A percentile compares a stretch with the other conserved stretches of the same genome.
Conservation (phyloP, 2,329 filamentous ascomycete species). For the Fusarium torreyae region DNA sequence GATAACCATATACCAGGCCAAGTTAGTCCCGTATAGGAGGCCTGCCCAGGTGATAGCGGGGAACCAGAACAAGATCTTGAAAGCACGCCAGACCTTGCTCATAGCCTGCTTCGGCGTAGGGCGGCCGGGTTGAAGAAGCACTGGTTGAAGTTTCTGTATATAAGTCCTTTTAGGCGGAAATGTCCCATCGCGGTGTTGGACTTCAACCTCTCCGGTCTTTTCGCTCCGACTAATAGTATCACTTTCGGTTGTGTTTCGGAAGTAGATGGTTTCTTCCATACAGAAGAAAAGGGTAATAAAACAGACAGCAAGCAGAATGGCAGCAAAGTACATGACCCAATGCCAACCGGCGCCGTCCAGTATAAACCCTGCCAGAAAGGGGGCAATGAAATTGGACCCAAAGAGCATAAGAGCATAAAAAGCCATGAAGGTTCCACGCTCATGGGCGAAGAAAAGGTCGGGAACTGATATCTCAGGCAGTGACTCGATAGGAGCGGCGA, state of each 20-base stretch:
- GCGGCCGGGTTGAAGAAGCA: too few relatives aligned
- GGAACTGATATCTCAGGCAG: not conserved
- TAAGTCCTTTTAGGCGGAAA: too few relatives aligned
- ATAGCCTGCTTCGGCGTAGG: too few relatives aligned
- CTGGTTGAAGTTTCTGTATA: too few relatives aligned
- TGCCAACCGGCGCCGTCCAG: not conserved
- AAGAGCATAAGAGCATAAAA: constrained; percentile 1
- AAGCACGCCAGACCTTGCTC: constrained; percentile 4
- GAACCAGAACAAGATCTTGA: constrained; percentile 5
- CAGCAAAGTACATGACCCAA: constrained; percentile 4
- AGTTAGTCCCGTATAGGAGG: constrained; percentile 6
- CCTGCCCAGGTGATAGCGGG: constrained; percentile 8
- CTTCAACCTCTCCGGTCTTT: not conserved
- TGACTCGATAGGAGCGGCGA: not conserved
- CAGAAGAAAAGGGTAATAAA: constrained; percentile 3
- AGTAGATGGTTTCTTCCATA: constrained; percentile 8
- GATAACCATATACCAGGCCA: constrained; percentile 13
- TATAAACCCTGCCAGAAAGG: constrained; percentile 3
- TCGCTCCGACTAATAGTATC: not conserved
- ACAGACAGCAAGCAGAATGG: not conserved
- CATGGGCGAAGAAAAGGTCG: constrained; percentile 6
- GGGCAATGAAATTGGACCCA: not conserved
- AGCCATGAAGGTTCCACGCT: constrained; percentile 1
- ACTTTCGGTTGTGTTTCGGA: not conserved
- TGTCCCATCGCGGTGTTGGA: not conserved